Base-by-base conservation (phyloP, 768 basidiomycete genomes). In the Lentinula aciculospora region DNA sequence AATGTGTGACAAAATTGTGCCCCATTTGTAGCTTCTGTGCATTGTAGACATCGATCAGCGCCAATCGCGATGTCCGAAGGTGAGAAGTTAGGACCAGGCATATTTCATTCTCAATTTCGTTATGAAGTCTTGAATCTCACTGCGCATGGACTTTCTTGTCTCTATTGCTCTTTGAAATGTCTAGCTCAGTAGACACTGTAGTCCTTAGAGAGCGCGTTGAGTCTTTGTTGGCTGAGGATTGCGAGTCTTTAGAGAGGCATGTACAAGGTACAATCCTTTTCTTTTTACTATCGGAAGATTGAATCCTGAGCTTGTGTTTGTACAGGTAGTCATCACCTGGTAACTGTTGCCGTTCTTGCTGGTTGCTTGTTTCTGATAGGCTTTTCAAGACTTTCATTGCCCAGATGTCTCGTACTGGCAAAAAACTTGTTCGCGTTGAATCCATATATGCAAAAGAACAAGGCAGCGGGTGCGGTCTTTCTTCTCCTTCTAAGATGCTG, bases 371-470 rank as follows among this genome's bases (percentile, higher is more conserved):
- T 37, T 42, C 8, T 34, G 6, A 32, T 12, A 12, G n/a, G n/a
- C n/a, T 2, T 21, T 46, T 31, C n/a, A 28, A 54, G 54, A 55
- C 54, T 44, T 55, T 42, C 40, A 55, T 44, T 19, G 54, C 54
- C 3, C 39, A 45, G 25, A 55, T 55, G 54, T 19, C 54, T 10
- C 39, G 28, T 31, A 21, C 8, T 17, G 54, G 54, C n/a, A 55
- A 55, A 17, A 55, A 21, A 29, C 39, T 55, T 31, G 54, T 55
- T 25, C 54, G 54, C 42, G 40, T 55, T 31, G 40, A 55, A 46
- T 39, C 44, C 5, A 25, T 44, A 25, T 55, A 29, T 19, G 31
- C 29, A n/a, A 39, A 21, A 44, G 17, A 15, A 42, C n/a, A 34
- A 21, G 36, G 28, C 7, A 40, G 54, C 29, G 51, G 51, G 9